Evolutionary conservation across 176 grass and related monocot species (phyloP).

Genomic region (Canna indica): DNA sequence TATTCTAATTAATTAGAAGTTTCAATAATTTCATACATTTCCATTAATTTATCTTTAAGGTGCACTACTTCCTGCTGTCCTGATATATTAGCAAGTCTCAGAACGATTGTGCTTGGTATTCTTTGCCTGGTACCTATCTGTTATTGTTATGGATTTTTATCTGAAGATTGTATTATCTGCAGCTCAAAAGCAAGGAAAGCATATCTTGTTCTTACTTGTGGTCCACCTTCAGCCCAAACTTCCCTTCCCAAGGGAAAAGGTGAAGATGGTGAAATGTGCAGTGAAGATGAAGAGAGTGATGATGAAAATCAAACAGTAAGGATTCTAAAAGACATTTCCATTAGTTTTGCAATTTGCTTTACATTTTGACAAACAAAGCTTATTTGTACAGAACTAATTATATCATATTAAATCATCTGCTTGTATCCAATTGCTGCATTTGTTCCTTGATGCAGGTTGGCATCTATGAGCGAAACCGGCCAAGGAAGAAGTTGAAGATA

Average conservation of each 20-base stretch:
- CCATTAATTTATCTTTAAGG: not conserved
- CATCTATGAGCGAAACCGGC: conserved; percentile 64
- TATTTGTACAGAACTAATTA: not conserved
- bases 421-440: not conserved
- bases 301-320: conserved; percentile 63
- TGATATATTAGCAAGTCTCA: not conserved
- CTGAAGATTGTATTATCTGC: not conserved
- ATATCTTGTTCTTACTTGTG: conserved; percentile 95
- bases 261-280: conserved; percentile 64
- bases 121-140: not conserved
- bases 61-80: no score
- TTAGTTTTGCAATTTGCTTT: no score
- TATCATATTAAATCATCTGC: not conserved
- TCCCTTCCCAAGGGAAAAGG: conserved; percentile 80
- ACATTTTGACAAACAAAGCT: not conserved
- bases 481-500: conserved; percentile 61
- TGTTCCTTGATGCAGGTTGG: conserved; percentile 41
- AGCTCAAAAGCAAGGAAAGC: conserved; percentile 96
- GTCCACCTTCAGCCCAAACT: conserved; percentile 49
- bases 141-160: not conserved
- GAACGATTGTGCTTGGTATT: not conserved
- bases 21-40: not conserved
- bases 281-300: conserved; percentile 43
- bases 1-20: not conserved
- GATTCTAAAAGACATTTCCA: not conserved